These are phyloP conservation scores for Smittium culicis DNA, from an alignment of 371 early-diverging fungal genomes.

Conservation along the genomic window DNA sequence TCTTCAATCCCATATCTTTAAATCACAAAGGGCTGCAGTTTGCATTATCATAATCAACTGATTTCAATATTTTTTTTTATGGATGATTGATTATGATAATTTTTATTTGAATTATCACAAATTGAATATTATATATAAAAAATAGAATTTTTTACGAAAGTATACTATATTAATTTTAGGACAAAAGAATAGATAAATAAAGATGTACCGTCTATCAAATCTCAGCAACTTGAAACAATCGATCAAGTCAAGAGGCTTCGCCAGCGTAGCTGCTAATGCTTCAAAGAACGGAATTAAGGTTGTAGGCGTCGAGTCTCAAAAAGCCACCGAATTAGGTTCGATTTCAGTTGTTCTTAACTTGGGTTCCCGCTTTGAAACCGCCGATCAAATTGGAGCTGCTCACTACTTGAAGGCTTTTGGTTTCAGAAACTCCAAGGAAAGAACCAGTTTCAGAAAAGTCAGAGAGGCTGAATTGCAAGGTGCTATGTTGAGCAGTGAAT, in stretches of 20 bases:
- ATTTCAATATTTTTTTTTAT: too few relatives aligned
- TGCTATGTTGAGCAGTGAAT: constrained; percentile 60
- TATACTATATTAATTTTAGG: too few relatives aligned
- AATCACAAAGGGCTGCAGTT: too few relatives aligned
- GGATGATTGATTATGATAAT: too few relatives aligned
- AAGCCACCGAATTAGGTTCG: constrained; percentile 49
- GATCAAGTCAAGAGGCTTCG: background rate
- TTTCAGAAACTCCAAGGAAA: constrained; percentile 73
- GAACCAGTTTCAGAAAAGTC: constrained; percentile 73
- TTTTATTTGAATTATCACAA: too few relatives aligned
- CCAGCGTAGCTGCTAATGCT: background rate
- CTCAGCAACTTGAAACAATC: background rate
- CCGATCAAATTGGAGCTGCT: constrained; percentile 56
- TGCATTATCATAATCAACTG: too few relatives aligned
- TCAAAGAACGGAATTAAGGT: constrained; percentile 26
- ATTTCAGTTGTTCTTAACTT: constrained; percentile 78
- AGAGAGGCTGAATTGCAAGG: constrained; percentile 91
- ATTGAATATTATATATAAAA: too few relatives aligned
- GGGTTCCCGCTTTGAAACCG: constrained; percentile 72
- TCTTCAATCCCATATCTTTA: too few relatives aligned
- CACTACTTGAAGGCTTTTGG: constrained; percentile 84
- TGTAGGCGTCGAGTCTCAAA: constrained; percentile 14
- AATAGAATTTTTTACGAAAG: too few relatives aligned
- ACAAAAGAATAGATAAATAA: background rate
- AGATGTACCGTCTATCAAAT: background rate